Evolutionary conservation across 345 rosid genomes (phyloP).

Genomic region (Jatropha curcas): DNA sequence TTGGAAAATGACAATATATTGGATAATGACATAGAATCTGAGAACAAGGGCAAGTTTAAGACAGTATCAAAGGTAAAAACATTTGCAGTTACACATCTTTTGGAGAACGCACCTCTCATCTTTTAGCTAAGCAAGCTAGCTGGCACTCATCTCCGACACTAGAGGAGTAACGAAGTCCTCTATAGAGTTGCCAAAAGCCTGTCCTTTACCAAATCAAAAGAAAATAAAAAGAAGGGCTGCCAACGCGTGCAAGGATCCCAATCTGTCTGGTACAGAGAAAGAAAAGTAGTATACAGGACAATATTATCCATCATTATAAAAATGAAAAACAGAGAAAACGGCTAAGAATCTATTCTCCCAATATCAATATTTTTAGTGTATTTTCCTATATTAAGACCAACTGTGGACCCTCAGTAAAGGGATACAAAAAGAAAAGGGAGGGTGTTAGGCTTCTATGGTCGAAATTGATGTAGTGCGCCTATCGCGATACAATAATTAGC

Average conservation of each 20-base stretch:
- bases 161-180: conserved; percentile 94
- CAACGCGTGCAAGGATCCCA: conserved; percentile 96
- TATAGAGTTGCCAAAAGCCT: conserved; percentile 89
- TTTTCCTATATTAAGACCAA: too few relatives aligned
- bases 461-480: too few relatives aligned
- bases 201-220: conserved; percentile 72
- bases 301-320: neutral
- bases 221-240: conserved; percentile 83
- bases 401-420: too few relatives aligned
- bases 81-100: neutral
- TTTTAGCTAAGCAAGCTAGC: conserved; percentile 93
- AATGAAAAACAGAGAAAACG: conserved; percentile 1
- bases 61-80: neutral
- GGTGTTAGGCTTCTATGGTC: too few relatives aligned
- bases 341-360: too few relatives aligned
- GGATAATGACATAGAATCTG: neutral
- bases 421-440: too few relatives aligned
- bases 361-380: too few relatives aligned
- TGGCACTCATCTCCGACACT: conserved; percentile 76
- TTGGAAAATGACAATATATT: neutral
- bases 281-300: conserved; percentile 2
- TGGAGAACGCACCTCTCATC: conserved; percentile 71
- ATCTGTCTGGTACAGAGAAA: conserved; percentile 63
- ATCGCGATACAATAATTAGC: neutral
- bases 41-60: neutral